Evolutionary conservation across 2,329 filamentous ascomycete species (phyloP), one percentile per base, ranked within the genome.

Genomic region (Westerdykella ornata): DNA sequence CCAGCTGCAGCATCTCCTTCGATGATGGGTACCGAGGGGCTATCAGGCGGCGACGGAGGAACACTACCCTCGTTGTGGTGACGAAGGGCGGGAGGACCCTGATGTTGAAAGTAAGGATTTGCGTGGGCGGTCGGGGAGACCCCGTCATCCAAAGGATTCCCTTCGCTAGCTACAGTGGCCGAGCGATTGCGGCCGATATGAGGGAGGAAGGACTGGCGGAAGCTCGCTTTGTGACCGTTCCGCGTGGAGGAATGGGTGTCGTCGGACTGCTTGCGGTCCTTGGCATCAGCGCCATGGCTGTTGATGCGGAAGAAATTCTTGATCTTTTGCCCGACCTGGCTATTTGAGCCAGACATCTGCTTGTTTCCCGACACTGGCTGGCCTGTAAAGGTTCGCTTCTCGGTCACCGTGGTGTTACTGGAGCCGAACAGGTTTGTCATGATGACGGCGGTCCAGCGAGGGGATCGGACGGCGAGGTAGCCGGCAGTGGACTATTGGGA

Each of bases 91-190:
- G 92, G 92, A 56, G 88, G 88, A 43, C 92, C 92, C 69, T 98
- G 92, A 65, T 97, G 92, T 52, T 82, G 85, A 67, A 97, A 98
- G 70, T 98, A 98, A 14, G 92, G 92, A 65, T 98, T 98, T 50
- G 88, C 90, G 61, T 90, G 82, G 38, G 89, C 90, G 4, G 88
- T 97, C 18, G 92, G 92, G 60, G 89, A 95, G 59, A 94, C 76
- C 47, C 80, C 75, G 66, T 96, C 89, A 54, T 96, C 90, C 51
- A 96, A 76, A 44, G 84, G 80, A 62, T 96, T 88, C 54, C 89
- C 89, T 69, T 96, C 90, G 68, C 88, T 95, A 53, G 87, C 87
- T 42, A 94, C 86, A 18, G 90, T 97, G 45, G 85, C 83, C 28
- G 88, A 94, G 57, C 90, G 82, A 63, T 90, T 88, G 55, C 90